Evolutionary conservation across 257 asterid genomes (phyloP).

Genomic region (Nemophila menziesii): DNA sequence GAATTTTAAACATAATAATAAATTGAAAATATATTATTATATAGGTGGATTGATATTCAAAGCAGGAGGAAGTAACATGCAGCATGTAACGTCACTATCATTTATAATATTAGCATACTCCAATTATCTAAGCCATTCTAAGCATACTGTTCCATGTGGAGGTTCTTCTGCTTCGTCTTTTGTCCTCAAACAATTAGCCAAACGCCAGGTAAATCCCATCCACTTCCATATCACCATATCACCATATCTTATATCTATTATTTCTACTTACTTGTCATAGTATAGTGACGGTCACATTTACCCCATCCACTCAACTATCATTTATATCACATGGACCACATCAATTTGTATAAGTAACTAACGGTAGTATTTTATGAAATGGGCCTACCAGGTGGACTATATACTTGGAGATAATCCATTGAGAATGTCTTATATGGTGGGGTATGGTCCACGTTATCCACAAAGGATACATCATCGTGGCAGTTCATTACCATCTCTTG

Average conservation of each 20-base stretch:
- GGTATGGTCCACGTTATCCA: slow-evolving; percentile 61
- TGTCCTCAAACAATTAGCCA: slow-evolving; percentile 64
- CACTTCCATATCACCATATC: too few species aligned
- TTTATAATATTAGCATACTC: slow-evolving; percentile 70
- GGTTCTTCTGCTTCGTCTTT: slow-evolving; percentile 52
- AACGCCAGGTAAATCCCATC: slow-evolving; percentile 72
- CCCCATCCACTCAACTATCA: too few species aligned
- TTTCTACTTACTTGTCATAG: too few species aligned
- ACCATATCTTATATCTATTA: too few species aligned
- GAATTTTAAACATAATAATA: too few species aligned
- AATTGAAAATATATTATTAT: too few species aligned
- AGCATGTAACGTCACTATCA: slow-evolving; percentile 81
- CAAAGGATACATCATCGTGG: slow-evolving; percentile 70
- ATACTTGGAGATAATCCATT: slow-evolving; percentile 77
- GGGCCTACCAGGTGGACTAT: slow-evolving; percentile 57
- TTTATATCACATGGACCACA: too few species aligned
- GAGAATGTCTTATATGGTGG: slow-evolving; percentile 84
- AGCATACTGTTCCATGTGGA: slow-evolving; percentile 67
- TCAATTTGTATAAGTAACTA: too few species aligned
- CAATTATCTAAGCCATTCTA: slow-evolving; percentile 80
- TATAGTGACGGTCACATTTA: too few species aligned
- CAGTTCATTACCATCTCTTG: slow-evolving; percentile 56
- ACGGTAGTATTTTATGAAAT: neutral
- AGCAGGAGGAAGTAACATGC: slow-evolving; percentile 90
- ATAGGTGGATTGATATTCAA: slow-evolving; percentile 69